Percentiles rank a stretch among this genome's conserved stretches.
phyloP scores from a whole-genome alignment of 2,329 filamentous ascomycete genomes.

The Neoscytalidium dimidiatum region DNA sequence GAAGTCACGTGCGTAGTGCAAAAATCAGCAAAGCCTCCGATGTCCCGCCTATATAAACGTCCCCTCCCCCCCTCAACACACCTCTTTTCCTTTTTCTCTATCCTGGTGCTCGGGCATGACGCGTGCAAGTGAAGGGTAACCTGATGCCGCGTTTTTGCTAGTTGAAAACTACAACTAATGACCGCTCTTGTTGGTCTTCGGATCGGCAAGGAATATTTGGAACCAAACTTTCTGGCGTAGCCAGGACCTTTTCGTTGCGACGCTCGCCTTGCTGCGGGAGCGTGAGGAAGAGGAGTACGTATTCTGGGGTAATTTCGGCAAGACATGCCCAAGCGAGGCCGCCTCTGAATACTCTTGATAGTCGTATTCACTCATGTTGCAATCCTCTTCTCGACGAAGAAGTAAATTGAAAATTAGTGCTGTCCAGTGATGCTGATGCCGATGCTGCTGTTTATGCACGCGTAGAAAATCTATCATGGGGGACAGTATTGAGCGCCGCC shows the following conservation, averaged over 20 bases:
- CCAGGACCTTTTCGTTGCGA: slow-evolving; percentile 5
- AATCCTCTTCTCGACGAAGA: no score
- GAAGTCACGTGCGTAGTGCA: no score
- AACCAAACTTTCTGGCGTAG: slow-evolving; percentile 39
- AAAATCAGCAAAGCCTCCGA: no score
- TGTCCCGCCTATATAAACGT: neutral
- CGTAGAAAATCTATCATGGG: no score
- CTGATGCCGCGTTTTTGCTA: slow-evolving; percentile 88
- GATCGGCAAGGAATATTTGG: slow-evolving; percentile 81
- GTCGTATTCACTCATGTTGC: no score
- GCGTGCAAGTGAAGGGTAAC: slow-evolving; percentile 85
- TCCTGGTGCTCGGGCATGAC: slow-evolving; percentile 77
- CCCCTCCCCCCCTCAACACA: neutral
- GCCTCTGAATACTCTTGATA: no score
- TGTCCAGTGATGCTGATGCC: no score
- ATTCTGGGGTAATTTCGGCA: no score
- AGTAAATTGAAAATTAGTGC: no score
- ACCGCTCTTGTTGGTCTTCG: slow-evolving; percentile 73
- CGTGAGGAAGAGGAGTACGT: slow-evolving; percentile 11
- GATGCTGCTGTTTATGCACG: no score
- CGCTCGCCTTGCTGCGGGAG: neutral
- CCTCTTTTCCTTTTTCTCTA: slow-evolving; percentile 40
- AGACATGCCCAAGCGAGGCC: no score
- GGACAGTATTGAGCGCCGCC: no score
- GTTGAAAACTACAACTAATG: slow-evolving; percentile 82